phyloP scores from a whole-genome alignment of 345 rosid genomes.

The Populus davidiana region DNA sequence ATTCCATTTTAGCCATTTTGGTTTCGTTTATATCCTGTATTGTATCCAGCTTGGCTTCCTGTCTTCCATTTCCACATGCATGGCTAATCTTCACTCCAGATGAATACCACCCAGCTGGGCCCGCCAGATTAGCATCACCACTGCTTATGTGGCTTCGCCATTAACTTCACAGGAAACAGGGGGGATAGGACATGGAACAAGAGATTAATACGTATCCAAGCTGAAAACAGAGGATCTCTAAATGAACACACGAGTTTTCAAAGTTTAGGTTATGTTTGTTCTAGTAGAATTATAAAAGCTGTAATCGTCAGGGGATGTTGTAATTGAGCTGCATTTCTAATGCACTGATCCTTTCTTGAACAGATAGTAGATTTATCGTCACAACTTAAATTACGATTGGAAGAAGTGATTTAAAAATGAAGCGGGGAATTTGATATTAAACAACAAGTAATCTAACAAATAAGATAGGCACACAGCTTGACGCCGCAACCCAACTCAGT shows the following conservation, averaged over 20 bases:
- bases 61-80: neutral
- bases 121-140: neutral
- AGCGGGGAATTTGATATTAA: neutral
- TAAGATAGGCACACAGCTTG: neutral
- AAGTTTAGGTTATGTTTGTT: too few species aligned
- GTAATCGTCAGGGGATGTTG: too few species aligned
- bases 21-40: neutral
- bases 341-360: too few species aligned
- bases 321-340: too few species aligned
- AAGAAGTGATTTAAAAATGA: neutral
- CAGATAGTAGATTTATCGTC: too few species aligned
- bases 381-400: neutral
- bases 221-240: too few species aligned
- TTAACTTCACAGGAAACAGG: neutral
- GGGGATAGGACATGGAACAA: neutral
- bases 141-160: neutral
- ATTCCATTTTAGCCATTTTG: neutral
- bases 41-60: too few species aligned
- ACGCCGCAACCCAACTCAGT: slow-evolving; percentile 26
- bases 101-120: neutral
- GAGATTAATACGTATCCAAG: too few species aligned
- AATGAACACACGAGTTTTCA: too few species aligned
- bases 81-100: neutral
- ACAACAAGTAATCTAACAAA: neutral
- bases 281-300: too few species aligned